phyloP scores from a whole-genome alignment of 306 rosid species.

The Acacia crassicarpa region DNA sequence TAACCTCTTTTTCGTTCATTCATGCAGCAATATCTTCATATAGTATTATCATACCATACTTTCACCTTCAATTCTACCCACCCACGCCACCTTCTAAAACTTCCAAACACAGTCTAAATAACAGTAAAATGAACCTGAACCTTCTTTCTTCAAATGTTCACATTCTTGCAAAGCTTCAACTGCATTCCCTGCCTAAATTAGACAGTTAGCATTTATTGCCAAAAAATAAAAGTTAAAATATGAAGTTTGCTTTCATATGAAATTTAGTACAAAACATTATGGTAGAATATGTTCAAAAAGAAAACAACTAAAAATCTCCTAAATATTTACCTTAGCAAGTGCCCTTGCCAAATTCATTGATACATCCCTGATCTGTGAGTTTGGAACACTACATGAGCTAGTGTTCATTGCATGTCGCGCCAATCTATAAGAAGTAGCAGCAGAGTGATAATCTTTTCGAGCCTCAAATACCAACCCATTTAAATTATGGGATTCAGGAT shows the following conservation, averaged over 20 bases:
- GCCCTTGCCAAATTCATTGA: slow-evolving; percentile 84
- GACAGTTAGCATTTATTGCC: slow-evolving; percentile 9
- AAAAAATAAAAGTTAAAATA: background rate
- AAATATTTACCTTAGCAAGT: slow-evolving; percentile 58
- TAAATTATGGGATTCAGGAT: slow-evolving; percentile 88
- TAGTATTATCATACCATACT: background rate
- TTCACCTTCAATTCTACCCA: background rate
- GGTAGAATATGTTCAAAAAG: background rate
- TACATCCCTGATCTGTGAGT: slow-evolving; percentile 55
- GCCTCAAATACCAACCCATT: slow-evolving; percentile 83
- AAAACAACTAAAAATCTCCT: slow-evolving; percentile 16
- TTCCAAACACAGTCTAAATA: slow-evolving; percentile 6
- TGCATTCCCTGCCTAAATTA: slow-evolving; percentile 78
- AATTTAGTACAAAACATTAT: background rate
- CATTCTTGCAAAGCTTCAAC: slow-evolving; percentile 78
- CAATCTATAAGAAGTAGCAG: slow-evolving; percentile 65
- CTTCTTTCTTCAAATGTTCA: slow-evolving; percentile 77
- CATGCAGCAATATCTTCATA: background rate
- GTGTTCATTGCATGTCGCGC: slow-evolving; percentile 61
- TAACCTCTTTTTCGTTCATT: background rate
- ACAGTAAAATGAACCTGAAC: slow-evolving; percentile 34
- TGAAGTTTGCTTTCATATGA: background rate
- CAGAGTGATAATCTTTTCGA: slow-evolving; percentile 71
- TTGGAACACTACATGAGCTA: slow-evolving; percentile 43
- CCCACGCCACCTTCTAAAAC: background rate